phyloP scores from a whole-genome alignment of 345 rosid genomes.

The Salix dunnii region DNA sequence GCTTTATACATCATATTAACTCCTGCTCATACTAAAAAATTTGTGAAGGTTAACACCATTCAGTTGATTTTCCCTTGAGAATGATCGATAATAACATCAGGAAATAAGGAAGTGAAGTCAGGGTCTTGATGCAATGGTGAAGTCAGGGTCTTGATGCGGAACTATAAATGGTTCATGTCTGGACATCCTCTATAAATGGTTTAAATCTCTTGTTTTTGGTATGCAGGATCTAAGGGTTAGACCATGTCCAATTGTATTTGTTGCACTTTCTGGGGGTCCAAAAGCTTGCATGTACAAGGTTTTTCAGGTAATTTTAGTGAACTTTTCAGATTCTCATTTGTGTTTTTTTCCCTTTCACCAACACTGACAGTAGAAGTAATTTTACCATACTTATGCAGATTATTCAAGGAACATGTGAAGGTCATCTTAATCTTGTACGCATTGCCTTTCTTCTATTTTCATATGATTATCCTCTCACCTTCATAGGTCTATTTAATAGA shows the following conservation, averaged over 20 bases:
- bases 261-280: conserved; percentile 79
- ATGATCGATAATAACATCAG: no score
- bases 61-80: no score
- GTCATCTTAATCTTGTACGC: conserved; percentile 56
- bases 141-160: no score
- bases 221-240: conserved; percentile 53
- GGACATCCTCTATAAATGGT: no score
- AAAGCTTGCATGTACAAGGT: conserved; percentile 93
- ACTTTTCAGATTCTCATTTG: background rate
- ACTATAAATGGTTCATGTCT: no score
- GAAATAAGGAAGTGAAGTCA: no score
- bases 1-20: no score
- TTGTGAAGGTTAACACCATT: no score
- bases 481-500: background rate
- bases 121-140: no score
- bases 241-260: conserved; percentile 73
- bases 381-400: conserved; percentile 41
- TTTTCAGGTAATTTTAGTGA: conserved; percentile 49
- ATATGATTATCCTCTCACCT: background rate
- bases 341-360: background rate
- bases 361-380: conserved; percentile 6
- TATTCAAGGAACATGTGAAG: conserved; percentile 51
- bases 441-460: background rate
- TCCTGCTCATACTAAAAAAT: no score
- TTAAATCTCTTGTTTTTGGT: background rate